A percentile compares a stretch with the other conserved stretches of the same genome.
Evolutionary conservation across 2,329 filamentous ascomycete species (phyloP).

Genomic region (Pseudogymnoascus sp.): DNA sequence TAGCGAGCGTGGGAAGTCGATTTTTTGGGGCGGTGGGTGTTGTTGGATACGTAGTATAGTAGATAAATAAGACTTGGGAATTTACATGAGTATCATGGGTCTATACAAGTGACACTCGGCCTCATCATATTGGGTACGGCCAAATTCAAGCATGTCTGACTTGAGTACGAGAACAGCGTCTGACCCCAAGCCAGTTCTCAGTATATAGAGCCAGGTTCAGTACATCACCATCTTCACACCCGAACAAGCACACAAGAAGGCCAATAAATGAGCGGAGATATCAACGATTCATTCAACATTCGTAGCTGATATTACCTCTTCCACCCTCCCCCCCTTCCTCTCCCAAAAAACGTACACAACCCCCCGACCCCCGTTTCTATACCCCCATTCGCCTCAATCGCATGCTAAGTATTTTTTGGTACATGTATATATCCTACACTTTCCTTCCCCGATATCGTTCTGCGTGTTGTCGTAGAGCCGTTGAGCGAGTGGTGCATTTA

Average conservation of each 20-base stretch:
- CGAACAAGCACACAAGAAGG: too few species aligned
- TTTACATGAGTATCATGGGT: too few species aligned
- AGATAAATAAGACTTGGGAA: too few species aligned
- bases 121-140: neutral
- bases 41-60: too few species aligned
- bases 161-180: neutral
- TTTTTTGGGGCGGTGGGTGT: too few species aligned
- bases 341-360: neutral
- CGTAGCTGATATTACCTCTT: neutral
- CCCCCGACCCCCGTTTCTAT: neutral
- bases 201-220: too few species aligned
- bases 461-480: neutral
- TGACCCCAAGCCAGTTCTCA: too few species aligned
- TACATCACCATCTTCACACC: neutral
- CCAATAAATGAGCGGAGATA: neutral
- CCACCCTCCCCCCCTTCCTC: neutral
- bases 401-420: neutral
- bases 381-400: neutral
- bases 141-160: neutral
- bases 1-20: neutral
- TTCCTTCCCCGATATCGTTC: neutral
- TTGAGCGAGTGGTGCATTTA: constrained; percentile 38
- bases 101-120: neutral
- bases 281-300: neutral
- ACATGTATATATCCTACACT: constrained; percentile 1